These are phyloP conservation scores for Didymella glomerata DNA, from an alignment of 2,329 filamentous ascomycete genomes.

Conservation along the genomic window DNA sequence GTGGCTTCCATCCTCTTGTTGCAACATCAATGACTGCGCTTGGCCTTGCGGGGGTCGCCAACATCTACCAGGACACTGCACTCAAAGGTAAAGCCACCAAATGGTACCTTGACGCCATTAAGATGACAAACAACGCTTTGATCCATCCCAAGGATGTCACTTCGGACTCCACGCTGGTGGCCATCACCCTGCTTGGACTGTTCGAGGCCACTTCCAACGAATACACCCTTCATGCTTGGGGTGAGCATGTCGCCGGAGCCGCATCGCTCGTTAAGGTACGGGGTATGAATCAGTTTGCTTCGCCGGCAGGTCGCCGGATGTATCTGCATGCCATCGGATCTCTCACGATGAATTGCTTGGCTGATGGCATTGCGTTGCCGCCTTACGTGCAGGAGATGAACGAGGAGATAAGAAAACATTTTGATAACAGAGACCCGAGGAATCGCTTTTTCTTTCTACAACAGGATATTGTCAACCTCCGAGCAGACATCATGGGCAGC, in stretches of 20 bases:
- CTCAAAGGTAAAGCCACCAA: conserved; percentile 41
- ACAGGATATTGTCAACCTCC: conserved; percentile 38
- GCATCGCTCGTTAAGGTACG: conserved; percentile 45
- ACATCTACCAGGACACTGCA: conserved; percentile 35
- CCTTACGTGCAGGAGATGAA: conserved; percentile 39
- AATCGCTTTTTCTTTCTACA: conserved; percentile 43
- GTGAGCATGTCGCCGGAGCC: conserved; percentile 49
- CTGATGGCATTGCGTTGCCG: conserved; percentile 33
- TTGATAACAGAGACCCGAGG: conserved; percentile 35
- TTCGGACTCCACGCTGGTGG: conserved; percentile 44
- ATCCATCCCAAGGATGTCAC: conserved; percentile 36
- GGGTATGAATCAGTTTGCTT: conserved; percentile 40
- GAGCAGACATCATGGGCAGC: conserved; percentile 35
- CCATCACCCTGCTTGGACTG: conserved; percentile 43
- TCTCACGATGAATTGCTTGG: conserved; percentile 44
- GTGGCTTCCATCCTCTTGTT: conserved; percentile 45
- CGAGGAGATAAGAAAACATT: conserved; percentile 31
- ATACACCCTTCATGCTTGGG: conserved; percentile 42
- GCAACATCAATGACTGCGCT: conserved; percentile 48
- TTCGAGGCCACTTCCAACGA: conserved; percentile 49
- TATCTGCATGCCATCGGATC: conserved; percentile 42
- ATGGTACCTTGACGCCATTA: conserved; percentile 45
- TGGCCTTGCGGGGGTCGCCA: conserved; percentile 45
- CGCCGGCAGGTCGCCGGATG: conserved; percentile 43
- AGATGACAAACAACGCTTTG: conserved; percentile 45